Percentiles rank a stretch among this genome's conserved stretches.
Evolutionary conservation across 768 basidiomycete genomes (phyloP).

Genomic region (Albatrellus ellisii): DNA sequence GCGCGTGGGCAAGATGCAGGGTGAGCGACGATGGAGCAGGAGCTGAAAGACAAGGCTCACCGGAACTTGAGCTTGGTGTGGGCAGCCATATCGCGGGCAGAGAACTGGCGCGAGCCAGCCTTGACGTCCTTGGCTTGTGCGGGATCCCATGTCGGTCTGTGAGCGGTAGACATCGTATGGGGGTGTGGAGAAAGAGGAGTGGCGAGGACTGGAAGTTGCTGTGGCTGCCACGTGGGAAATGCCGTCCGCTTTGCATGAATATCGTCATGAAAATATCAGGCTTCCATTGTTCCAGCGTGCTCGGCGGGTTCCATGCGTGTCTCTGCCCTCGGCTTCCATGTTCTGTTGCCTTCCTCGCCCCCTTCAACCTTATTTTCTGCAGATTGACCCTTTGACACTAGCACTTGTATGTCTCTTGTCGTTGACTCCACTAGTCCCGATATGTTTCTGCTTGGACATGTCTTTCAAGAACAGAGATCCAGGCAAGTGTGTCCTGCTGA

Average conservation of each 20-base stretch:
- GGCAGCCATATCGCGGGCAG: constrained; percentile 85
- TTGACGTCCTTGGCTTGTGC: constrained; percentile 89
- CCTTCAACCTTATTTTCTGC: no score
- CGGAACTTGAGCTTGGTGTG: constrained; percentile 99
- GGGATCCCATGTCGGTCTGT: constrained; percentile 96
- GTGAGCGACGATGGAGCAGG: neutral
- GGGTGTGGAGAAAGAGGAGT: neutral
- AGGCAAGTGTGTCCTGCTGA: no score
- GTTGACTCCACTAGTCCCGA: no score
- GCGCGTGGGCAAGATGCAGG: neutral
- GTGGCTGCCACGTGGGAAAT: no score
- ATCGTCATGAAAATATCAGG: neutral
- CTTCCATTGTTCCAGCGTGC: neutral
- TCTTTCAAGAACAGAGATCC: no score
- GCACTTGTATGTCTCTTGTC: no score
- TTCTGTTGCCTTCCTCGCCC: no score
- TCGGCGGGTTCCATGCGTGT: no score
- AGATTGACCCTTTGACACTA: no score
- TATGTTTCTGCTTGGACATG: no score
- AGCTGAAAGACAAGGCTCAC: constrained; percentile 23
- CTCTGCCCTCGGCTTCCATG: no score
- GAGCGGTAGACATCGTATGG: constrained; percentile 68
- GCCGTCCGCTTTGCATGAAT: no score
- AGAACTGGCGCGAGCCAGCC: constrained; percentile 85
- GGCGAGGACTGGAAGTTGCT: neutral